Evolutionary conservation across 257 asterid genomes (phyloP).

Genomic region (Cruciata laevipes): DNA sequence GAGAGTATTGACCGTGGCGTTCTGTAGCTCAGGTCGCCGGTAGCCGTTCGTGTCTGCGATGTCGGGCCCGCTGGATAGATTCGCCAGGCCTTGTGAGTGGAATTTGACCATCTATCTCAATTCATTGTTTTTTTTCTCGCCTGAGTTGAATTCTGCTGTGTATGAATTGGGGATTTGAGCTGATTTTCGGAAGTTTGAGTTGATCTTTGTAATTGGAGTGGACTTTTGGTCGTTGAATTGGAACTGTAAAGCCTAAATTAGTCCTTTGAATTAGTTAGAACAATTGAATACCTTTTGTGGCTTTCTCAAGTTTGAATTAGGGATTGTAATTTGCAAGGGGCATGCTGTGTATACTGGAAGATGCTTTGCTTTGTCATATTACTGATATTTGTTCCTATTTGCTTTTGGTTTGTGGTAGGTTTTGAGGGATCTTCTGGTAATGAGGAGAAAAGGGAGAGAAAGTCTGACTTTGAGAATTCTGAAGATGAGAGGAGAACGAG

Average conservation of each 20-base stretch:
- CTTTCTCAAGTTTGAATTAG: not conserved
- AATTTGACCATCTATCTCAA: constrained; percentile 1
- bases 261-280: not conserved
- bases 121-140: not conserved
- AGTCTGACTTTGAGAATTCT: constrained; percentile 86
- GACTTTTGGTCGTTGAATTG: no score
- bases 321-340: no score
- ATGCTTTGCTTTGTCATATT: not conserved
- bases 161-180: constrained; percentile 1
- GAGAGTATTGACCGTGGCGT: constrained; percentile 3
- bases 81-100: constrained; percentile 82
- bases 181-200: not conserved
- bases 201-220: not conserved
- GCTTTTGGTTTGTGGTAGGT: constrained; percentile 38
- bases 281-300: not conserved
- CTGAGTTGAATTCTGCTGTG: not conserved
- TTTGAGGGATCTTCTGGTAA: constrained; percentile 87
- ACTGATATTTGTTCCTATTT: constrained; percentile 7
- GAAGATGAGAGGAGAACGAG: constrained; percentile 93
- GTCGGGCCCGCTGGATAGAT: constrained; percentile 95
- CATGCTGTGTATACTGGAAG: no score
- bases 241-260: not conserved
- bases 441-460: constrained; percentile 83
- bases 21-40: not conserved
- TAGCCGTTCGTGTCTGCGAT: constrained; percentile 24